phyloP scores from a whole-genome alignment of 441 rosid species.

The Adansonia gregorii region DNA sequence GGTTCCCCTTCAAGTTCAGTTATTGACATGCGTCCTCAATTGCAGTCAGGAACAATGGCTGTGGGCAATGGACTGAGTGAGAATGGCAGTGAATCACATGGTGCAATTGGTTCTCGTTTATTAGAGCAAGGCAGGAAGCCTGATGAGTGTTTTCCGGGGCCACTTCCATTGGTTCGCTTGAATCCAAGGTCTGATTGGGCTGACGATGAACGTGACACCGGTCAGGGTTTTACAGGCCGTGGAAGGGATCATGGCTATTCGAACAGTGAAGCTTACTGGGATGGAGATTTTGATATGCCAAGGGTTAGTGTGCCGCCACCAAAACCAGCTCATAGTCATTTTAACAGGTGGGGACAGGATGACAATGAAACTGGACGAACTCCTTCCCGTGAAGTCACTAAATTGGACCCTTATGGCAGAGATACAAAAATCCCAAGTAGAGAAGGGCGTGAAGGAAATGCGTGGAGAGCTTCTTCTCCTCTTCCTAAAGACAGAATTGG shows the following conservation, averaged over 20 bases:
- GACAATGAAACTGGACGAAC: slow-evolving; percentile 65
- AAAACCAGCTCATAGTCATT: slow-evolving; percentile 52
- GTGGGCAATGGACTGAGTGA: slow-evolving; percentile 44
- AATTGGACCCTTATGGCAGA: slow-evolving; percentile 47
- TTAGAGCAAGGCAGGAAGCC: slow-evolving; percentile 57
- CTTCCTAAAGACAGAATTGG: slow-evolving; percentile 47
- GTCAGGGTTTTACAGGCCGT: slow-evolving; percentile 56
- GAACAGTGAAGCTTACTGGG: slow-evolving; percentile 70
- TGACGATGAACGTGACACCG: slow-evolving; percentile 97
- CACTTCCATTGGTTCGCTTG: slow-evolving; percentile 74
- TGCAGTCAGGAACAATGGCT: slow-evolving; percentile 46
- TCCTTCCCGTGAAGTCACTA: slow-evolving; percentile 61
- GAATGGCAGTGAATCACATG: slow-evolving; percentile 37
- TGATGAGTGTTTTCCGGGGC: slow-evolving; percentile 67
- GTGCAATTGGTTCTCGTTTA: slow-evolving; percentile 42
- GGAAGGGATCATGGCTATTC: slow-evolving; percentile 67
- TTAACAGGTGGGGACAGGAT: slow-evolving; percentile 33
- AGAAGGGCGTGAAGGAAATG: slow-evolving; percentile 66
- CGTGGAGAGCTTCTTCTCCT: slow-evolving; percentile 69
- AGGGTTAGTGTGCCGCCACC: slow-evolving; percentile 62
- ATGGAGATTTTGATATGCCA: slow-evolving; percentile 75
- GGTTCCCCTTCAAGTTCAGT: slow-evolving; percentile 41
- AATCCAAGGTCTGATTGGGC: slow-evolving; percentile 96
- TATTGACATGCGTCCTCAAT: slow-evolving; percentile 65
- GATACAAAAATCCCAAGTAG: slow-evolving; percentile 51